Evolutionary conservation across 495 filamentous ascomycete species (phyloP).

Genomic region (Penicillium taxi): DNA sequence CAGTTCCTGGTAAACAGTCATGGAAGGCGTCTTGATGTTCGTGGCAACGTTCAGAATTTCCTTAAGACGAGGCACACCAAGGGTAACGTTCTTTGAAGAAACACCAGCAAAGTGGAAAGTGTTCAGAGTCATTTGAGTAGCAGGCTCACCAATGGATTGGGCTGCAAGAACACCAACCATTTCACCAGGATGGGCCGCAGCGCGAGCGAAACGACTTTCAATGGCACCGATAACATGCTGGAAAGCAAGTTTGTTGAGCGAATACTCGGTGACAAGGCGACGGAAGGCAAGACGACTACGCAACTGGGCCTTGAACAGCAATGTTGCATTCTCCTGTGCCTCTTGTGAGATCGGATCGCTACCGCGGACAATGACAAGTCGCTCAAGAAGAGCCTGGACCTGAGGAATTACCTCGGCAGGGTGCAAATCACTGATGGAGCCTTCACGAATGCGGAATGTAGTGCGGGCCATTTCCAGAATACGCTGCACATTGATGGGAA

Average conservation of each 20-base stretch:
- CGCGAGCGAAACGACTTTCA: slow-evolving; percentile 72
- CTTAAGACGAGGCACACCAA: slow-evolving; percentile 97
- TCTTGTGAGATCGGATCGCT: slow-evolving; percentile 72
- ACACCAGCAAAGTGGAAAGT: slow-evolving; percentile 99
- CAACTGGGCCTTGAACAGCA: slow-evolving; percentile 84
- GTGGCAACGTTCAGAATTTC: slow-evolving; percentile 96
- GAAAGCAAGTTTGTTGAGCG: slow-evolving; percentile 85
- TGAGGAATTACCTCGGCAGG: slow-evolving; percentile 82
- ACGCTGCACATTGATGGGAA: slow-evolving; percentile 84
- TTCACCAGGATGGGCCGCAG: slow-evolving; percentile 81
- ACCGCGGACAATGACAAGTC: slow-evolving; percentile 76
- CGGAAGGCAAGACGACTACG: slow-evolving; percentile 89
- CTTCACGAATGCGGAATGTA: slow-evolving; percentile 82
- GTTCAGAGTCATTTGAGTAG: slow-evolving; percentile 98
- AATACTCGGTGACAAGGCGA: slow-evolving; percentile 72
- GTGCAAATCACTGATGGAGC: slow-evolving; percentile 76
- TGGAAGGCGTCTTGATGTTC: slow-evolving; percentile 97
- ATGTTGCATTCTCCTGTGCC: slow-evolving; percentile 78
- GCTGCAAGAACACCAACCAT: slow-evolving; percentile 98
- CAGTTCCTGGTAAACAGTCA: slow-evolving; percentile 80
- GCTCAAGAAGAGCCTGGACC: slow-evolving; percentile 66
- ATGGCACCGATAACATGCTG: slow-evolving; percentile 88
- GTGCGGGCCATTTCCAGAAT: slow-evolving; percentile 84
- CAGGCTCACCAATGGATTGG: slow-evolving; percentile 97
- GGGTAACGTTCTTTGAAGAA: slow-evolving; percentile 97